phyloP scores from a whole-genome alignment of 306 rosid species.

The Lablab purpureus region DNA sequence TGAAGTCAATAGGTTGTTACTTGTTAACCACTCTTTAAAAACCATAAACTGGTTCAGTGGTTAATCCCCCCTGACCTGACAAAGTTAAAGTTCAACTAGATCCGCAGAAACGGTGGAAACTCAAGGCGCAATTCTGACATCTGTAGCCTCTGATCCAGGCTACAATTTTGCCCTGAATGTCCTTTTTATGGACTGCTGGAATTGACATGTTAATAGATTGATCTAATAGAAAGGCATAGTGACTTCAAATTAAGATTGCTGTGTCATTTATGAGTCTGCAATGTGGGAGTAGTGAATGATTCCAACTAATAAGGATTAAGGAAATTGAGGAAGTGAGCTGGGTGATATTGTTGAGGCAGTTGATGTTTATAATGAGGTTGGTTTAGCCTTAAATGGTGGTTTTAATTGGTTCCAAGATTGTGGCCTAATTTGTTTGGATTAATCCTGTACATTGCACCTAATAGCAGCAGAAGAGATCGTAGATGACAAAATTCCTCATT shows the following conservation, averaged over 20 bases:
- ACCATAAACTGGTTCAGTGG: background rate
- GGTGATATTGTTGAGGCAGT: background rate
- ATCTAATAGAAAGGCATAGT: background rate
- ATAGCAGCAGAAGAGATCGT: too few relatives aligned
- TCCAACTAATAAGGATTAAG: background rate
- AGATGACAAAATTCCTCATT: too few relatives aligned
- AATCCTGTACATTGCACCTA: background rate
- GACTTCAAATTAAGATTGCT: too few relatives aligned
- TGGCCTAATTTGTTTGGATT: background rate
- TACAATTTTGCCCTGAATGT: background rate
- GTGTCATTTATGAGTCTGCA: background rate
- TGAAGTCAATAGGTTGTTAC: background rate
- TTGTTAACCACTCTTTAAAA: background rate
- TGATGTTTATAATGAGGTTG: background rate
- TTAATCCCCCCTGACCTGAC: background rate
- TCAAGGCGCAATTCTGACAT: conserved; percentile 8
- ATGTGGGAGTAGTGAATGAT: background rate
- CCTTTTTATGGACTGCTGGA: background rate
- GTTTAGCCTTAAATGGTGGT: background rate
- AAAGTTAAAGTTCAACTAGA: background rate
- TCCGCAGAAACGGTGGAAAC: background rate
- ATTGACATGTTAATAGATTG: background rate
- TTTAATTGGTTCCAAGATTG: background rate
- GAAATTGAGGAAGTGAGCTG: background rate
- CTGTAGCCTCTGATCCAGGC: conserved; percentile 1